Evolutionary conservation across 352 stramenopile genomes (phyloP), one percentile per base, ranked within the genome.

Genomic region (Phytophthora cryptogea): DNA sequence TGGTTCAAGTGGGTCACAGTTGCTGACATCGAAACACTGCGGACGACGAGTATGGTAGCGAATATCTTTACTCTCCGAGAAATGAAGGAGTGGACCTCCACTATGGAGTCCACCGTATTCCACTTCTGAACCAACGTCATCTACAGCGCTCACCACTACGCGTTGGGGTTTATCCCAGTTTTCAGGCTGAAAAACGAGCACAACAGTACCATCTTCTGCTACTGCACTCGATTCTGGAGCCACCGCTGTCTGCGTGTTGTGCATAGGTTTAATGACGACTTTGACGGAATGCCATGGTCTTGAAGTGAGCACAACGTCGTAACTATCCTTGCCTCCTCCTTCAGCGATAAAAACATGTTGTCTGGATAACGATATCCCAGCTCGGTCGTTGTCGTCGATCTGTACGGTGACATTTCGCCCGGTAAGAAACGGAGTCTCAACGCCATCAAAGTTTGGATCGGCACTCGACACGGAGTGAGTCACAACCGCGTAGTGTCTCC

Each of bases 381-480:
- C 67, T 3, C 74, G 49, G 42, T 92, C 83, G 43, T 92, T 86
- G 63, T 92, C 83, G 7, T 84, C 64, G 39, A 92, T 86, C 43
- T 88, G 77, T 20, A 92, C 68, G 2, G 74, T 84, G 6, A 91
- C 54, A 36, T 76, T 83, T 17, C 68, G 63, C 3, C 81, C 81
- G 13, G 80, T 78, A 13, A 90, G 54, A 45, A 92, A 92, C 13
- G 83, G 83, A 3, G 77, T 86, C 9, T 72, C 50, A 10, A 33
- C 7, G 5, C 75, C 71, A 47, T 88, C 59, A 59, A 84, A 92
- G 48, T 82, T 74, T 6, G 79, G 74, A 41, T 92, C 83, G 2
- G 41, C 44, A 50, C 81, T 91, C 0, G 41, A 26, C 1, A 63
- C 67, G 0, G 36, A 55, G 45, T 92, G 83, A 2, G 69, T 77